Base-by-base conservation (phyloP, 768 basidiomycete genomes). In the Boletus patriciae region DNA sequence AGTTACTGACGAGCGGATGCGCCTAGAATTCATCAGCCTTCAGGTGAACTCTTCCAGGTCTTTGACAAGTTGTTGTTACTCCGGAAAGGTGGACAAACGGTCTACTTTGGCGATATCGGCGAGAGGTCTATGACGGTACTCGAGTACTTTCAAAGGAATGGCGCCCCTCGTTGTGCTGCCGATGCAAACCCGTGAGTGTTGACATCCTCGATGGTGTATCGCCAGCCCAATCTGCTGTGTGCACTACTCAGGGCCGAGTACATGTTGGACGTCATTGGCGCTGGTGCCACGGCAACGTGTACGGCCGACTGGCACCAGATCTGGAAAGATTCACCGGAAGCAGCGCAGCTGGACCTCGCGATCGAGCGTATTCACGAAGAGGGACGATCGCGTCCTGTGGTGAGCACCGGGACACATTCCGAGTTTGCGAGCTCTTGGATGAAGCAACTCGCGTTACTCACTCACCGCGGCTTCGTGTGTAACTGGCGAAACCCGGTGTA, bases 21-120 rank as follows among this genome's bases (percentile, higher is more conserved):
- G 21, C 18, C 15, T 19, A 68, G 65, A 31, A 60, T 67, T n/a
- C 63, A 66, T 29, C 66, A 67, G 52, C 79, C 79, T 4, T 79
- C 79, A 21, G 78, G 80, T 5, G 69, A 81, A 45, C 70, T 82
- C 3, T 81, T 83, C 74, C 78, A 82, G 63, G 37, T 61, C 33
- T 83, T 84, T 58, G 83, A 84, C 56, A 72, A 81, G 7, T 61
- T 85, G 1, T 62, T 83, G 10, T 69, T 82, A 19, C 73, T 84
- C 8, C 76, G 78, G 23, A 72, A 74, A 23, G 83, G 83, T n/a
- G 83, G 83, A 46, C 73, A 87, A 62, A 86, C 79, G 4, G 86
- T 86, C 9, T 91, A 88, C 71, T 88, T 87, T 60, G 87, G 88
- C 10, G 71, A 73, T 37, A 59, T 70, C 3, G 68, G 69, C 1